Percentiles rank a stretch among this genome's conserved stretches.
Evolutionary conservation across 164 flowering plant genomes (phyloP).

Genomic region (Amborella trichopoda): DNA sequence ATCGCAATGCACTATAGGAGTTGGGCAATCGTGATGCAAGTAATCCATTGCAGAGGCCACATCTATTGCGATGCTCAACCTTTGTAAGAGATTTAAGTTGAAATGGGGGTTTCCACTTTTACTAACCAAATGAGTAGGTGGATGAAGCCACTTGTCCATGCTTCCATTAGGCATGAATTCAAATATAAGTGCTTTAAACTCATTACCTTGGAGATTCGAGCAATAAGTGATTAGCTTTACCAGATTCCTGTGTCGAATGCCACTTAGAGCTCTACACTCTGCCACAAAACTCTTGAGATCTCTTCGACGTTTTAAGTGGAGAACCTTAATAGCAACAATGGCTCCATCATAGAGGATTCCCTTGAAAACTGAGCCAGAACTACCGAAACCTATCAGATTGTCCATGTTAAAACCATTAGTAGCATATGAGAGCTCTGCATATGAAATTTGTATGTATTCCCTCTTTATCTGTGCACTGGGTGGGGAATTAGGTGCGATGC

Average conservation of each 20-base stretch:
- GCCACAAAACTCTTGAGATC: constrained; percentile 25
- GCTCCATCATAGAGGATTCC: constrained; percentile 8
- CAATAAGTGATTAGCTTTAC: constrained; percentile 22
- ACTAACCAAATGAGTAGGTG: neutral
- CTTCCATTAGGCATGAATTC: constrained; percentile 23
- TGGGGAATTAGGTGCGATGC: neutral
- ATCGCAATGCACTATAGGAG: constrained; percentile 19
- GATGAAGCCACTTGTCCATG: constrained; percentile 18
- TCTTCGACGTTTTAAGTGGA: constrained; percentile 15
- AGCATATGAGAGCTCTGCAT: constrained; percentile 16
- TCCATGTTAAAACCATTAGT: constrained; percentile 20
- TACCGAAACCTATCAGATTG: constrained; percentile 24
- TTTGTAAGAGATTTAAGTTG: no score
- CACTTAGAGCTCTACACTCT: constrained; percentile 22
- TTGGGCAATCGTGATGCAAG: constrained; percentile 16
- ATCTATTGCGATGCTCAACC: constrained; percentile 16
- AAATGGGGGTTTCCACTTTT: neutral
- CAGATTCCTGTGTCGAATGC: constrained; percentile 22
- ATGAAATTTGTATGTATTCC: constrained; percentile 6
- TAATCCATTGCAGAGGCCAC: constrained; percentile 20
- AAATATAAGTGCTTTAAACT: constrained; percentile 22
- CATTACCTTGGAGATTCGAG: constrained; percentile 23
- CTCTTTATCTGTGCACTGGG: neutral
- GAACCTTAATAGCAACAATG: constrained; percentile 26
- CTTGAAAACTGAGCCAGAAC: constrained; percentile 25